Percentiles rank a stretch among this genome's conserved stretches.
phyloP scores from a whole-genome alignment of 2,329 filamentous ascomycete genomes.

The Colletotrichum phormii region DNA sequence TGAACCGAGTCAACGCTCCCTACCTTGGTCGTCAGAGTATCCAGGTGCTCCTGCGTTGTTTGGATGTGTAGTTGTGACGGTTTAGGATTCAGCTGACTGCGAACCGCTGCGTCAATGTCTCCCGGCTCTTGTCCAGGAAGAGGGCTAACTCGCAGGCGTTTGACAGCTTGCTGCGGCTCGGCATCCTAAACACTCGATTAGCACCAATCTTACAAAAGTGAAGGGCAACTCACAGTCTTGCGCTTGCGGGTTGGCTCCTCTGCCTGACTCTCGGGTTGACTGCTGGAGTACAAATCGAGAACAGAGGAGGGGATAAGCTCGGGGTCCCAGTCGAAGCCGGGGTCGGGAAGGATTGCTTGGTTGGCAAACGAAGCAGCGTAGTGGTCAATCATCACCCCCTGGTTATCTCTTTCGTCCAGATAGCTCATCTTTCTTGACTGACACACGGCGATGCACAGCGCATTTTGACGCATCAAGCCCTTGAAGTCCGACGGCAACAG shows the following conservation, averaged over 20 bases:
- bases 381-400: conserved; percentile 49
- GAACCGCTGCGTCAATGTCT: conserved; percentile 25
- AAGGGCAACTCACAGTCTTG: conserved; percentile 24
- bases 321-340: conserved; percentile 59
- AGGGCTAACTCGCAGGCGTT: conserved; percentile 27
- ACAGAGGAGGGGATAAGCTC: conserved; percentile 59
- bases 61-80: conserved; percentile 22
- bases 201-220: neutral
- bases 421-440: conserved; percentile 43
- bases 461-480: conserved; percentile 60
- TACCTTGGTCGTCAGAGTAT: conserved; percentile 54
- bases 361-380: conserved; percentile 60
- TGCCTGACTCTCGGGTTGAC: conserved; percentile 44
- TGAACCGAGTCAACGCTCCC: conserved; percentile 1
- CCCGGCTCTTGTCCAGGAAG: conserved; percentile 10
- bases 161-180: conserved; percentile 5
- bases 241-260: conserved; percentile 32
- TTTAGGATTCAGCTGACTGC: conserved; percentile 20
- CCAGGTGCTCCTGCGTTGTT: conserved; percentile 43
- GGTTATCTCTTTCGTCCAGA: conserved; percentile 27
- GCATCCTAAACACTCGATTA: conserved; percentile 19
- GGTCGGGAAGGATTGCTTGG: conserved; percentile 54
- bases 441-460: conserved; percentile 49
- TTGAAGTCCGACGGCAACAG: conserved; percentile 53
- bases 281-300: conserved; percentile 59